phyloP scores from a whole-genome alignment of 2,329 filamentous ascomycete species.

The Fusarium decemcellulare region DNA sequence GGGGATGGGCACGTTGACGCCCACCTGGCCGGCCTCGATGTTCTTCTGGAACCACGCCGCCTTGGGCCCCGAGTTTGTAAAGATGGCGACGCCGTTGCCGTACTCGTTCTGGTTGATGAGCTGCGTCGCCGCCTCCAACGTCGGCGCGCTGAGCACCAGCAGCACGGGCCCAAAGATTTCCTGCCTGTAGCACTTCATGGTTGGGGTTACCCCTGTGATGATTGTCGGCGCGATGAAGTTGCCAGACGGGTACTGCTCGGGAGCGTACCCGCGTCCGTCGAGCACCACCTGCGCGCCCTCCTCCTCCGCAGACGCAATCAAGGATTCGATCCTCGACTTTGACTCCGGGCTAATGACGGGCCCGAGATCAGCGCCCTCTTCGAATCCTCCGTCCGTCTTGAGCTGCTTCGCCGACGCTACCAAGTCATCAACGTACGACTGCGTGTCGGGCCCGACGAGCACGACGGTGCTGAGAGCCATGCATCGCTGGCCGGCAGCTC shows the following conservation, averaged over 20 bases:
- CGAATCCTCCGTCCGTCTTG: conserved; percentile 41
- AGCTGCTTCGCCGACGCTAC: conserved; percentile 73
- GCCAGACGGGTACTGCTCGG: conserved; percentile 42
- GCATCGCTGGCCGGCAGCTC: conserved; percentile 77
- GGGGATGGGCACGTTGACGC: conserved; percentile 46
- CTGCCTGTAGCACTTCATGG: conserved; percentile 54
- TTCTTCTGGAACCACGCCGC: conserved; percentile 51
- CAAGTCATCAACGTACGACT: conserved; percentile 73
- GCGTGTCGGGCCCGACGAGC: conserved; percentile 75
- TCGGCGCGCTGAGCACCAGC: conserved; percentile 51
- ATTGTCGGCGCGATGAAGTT: conserved; percentile 63
- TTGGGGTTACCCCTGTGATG: conserved; percentile 50
- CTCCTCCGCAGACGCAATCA: conserved; percentile 39
- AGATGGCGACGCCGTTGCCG: conserved; percentile 54
- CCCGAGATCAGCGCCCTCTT: conserved; percentile 39
- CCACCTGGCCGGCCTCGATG: conserved; percentile 47
- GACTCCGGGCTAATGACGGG: conserved; percentile 42
- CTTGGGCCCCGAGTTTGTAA: conserved; percentile 49
- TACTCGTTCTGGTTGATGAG: conserved; percentile 50
- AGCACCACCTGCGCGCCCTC: conserved; percentile 41
- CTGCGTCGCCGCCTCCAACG: conserved; percentile 52
- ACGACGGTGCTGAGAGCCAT: conserved; percentile 78
- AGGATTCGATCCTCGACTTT: conserved; percentile 37
- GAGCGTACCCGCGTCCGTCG: conserved; percentile 41
- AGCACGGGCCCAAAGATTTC: conserved; percentile 56